phyloP scores from a whole-genome alignment of 208 protist species.

The Trypanosoma cruzi region DNA sequence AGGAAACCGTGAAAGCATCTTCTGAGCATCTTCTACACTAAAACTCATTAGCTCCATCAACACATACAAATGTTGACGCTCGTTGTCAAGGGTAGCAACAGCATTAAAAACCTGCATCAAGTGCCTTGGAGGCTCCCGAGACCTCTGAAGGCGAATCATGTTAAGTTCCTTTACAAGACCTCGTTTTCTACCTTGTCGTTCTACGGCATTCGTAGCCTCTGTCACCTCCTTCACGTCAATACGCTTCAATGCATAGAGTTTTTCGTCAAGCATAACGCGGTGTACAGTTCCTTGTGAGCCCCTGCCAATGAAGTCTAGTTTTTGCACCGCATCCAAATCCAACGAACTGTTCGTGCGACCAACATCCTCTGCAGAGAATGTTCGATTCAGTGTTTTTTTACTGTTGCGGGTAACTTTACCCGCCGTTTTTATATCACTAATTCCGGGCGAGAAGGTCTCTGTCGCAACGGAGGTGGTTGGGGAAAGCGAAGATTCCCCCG shows the following conservation, averaged over 20 bases:
- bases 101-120: conserved; percentile 91
- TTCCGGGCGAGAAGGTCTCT: background rate
- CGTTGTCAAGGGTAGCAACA: conserved; percentile 50
- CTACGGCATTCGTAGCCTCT: conserved; percentile 68
- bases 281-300: conserved; percentile 85
- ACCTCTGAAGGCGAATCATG: conserved; percentile 76
- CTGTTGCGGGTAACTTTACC: background rate
- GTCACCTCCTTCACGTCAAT: conserved; percentile 79
- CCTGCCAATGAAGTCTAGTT: conserved; percentile 62
- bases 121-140: conserved; percentile 40
- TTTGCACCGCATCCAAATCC: conserved; percentile 72
- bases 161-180: conserved; percentile 89
- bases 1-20: conserved; percentile 80
- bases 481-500: background rate
- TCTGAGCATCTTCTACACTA: conserved; percentile 71
- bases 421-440: background rate
- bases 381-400: conserved; percentile 26
- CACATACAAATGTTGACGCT: conserved; percentile 69
- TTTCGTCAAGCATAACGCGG: conserved; percentile 67
- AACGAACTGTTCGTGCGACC: conserved; percentile 73
- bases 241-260: conserved; percentile 85
- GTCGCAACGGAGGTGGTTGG: background rate
- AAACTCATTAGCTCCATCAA: conserved; percentile 90
- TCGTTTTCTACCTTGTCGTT: conserved; percentile 81
- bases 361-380: conserved; percentile 58